phyloP scores from a whole-genome alignment of 768 basidiomycete genomes.

The Pulveroboletus sp. region DNA sequence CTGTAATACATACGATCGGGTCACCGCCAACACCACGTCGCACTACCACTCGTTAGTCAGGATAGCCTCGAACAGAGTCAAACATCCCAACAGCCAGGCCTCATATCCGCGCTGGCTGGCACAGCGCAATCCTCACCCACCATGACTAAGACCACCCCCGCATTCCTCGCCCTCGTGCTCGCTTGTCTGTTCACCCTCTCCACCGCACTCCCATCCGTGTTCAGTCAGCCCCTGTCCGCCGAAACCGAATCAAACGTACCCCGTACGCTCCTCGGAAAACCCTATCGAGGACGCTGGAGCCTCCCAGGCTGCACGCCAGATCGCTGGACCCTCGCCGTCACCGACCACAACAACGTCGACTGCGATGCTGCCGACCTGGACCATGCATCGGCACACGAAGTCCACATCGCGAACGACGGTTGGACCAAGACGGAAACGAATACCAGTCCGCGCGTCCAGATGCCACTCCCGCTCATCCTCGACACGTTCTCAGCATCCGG shows the following conservation, averaged over 20 bases:
- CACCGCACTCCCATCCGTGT: conserved; percentile 4
- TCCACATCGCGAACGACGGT: background rate
- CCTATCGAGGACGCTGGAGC: conserved; percentile 2
- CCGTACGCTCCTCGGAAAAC: conserved; percentile 12
- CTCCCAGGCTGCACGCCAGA: background rate
- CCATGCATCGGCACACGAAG: background rate
- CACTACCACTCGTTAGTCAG: background rate
- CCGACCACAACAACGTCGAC: background rate
- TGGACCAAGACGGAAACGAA: background rate
- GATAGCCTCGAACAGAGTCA: background rate
- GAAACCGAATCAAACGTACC: conserved; percentile 1
- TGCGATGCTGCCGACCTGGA: background rate
- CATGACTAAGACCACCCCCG: conserved; percentile 3
- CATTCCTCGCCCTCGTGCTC: conserved; percentile 3
- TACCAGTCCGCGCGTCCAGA: background rate
- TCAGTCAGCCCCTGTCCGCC: background rate
- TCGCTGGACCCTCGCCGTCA: background rate
- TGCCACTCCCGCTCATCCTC: conserved; percentile 4
- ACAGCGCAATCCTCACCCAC: background rate
- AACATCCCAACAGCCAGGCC: background rate
- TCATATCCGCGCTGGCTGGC: background rate
- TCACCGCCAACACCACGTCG: background rate
- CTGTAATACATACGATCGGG: background rate
- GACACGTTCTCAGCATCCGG: background rate
- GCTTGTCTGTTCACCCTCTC: conserved; percentile 8